phyloP scores from a whole-genome alignment of 345 rosid genomes.

The Turritis glabra region DNA sequence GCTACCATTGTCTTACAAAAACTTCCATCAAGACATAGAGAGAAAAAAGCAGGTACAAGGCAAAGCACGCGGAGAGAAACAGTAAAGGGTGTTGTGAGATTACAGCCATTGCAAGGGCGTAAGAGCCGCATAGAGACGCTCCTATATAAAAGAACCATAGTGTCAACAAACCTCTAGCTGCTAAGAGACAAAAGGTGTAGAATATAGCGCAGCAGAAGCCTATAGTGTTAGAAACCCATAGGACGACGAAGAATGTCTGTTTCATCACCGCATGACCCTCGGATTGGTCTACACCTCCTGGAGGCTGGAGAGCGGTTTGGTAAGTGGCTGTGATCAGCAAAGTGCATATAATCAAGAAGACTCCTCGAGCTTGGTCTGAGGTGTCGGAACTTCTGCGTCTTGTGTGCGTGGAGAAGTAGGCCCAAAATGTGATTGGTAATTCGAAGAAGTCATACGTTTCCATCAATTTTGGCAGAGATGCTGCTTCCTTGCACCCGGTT shows the following conservation, averaged over 20 bases:
- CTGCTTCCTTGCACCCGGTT: constrained; percentile 8
- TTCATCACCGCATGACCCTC: constrained; percentile 16
- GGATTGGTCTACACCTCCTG: constrained; percentile 26
- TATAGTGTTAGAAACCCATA: constrained; percentile 16
- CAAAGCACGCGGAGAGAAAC: background rate
- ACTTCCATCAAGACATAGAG: background rate
- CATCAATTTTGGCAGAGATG: constrained; percentile 4
- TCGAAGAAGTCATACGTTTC: background rate
- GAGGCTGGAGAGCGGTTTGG: constrained; percentile 30
- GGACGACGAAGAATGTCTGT: constrained; percentile 14
- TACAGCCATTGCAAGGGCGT: constrained; percentile 10
- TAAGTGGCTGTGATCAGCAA: constrained; percentile 30
- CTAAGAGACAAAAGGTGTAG: constrained; percentile 31
- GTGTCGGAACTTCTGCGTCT: constrained; percentile 7
- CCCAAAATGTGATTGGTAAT: constrained; percentile 25
- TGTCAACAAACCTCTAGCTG: constrained; percentile 4
- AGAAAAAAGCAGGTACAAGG: background rate
- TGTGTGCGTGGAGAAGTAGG: background rate
- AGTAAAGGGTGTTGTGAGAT: constrained; percentile 3
- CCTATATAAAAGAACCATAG: constrained; percentile 5
- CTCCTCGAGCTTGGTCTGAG: constrained; percentile 21
- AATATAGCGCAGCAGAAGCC: constrained; percentile 25
- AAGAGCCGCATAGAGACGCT: background rate
- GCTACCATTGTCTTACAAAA: background rate
- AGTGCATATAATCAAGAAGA: constrained; percentile 24